phyloP scores from a whole-genome alignment of 805 yeast species.

The Pichia exigua region DNA sequence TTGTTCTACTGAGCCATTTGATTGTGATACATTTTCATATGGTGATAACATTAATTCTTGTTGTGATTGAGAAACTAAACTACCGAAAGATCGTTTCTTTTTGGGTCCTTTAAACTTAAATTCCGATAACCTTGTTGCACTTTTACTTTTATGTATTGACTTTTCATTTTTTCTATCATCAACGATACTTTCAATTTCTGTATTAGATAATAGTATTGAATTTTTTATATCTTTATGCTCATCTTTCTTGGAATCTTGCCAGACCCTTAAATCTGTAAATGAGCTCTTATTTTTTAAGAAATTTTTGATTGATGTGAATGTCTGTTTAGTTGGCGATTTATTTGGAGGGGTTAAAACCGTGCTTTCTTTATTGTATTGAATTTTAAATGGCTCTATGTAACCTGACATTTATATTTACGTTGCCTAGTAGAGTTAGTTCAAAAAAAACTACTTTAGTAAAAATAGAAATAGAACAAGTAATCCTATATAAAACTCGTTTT shows the following conservation, averaged over 20 bases:
- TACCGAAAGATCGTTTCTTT: constrained; percentile 6
- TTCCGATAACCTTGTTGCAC: constrained; percentile 1
- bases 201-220: background rate
- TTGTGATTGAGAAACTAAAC: constrained; percentile 1
- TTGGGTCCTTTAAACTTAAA: background rate
- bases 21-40: background rate
- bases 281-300: constrained; percentile 11
- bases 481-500: background rate
- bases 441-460: background rate
- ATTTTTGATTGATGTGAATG: constrained; percentile 7
- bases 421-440: too few species aligned
- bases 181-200: background rate
- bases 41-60: background rate
- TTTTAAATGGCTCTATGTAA: background rate
- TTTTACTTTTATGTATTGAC: background rate
- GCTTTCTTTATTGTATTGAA: background rate
- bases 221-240: background rate
- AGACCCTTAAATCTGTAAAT: constrained; percentile 3
- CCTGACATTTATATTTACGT: background rate
- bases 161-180: background rate
- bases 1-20: background rate
- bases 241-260: constrained; percentile 2
- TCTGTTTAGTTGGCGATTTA: constrained; percentile 7
- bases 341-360: background rate
- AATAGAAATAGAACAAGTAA: background rate